Base-by-base conservation (phyloP, 169 alveolate genomes). In the Cryptosporidium xiaoi region DNA sequence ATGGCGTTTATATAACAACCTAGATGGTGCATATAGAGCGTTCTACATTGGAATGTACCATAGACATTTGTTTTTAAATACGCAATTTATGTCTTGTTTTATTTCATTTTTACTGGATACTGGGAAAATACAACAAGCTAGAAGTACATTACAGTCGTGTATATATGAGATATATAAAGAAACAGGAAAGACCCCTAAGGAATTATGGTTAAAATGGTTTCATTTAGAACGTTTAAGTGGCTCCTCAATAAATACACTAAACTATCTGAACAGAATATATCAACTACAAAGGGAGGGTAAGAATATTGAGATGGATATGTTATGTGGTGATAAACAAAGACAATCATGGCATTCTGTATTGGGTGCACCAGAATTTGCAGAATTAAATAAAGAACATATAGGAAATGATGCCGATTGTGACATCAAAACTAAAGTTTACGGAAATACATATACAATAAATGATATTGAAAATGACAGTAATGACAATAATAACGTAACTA, bases 301-400 rank as follows among this genome's bases (percentile, higher is more conserved):
- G 27, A 77, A 48, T 48, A 62, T 77, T 29, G 87, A 77, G 29
- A 48, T 77, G 58, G 87, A 77, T 58, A 77, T 77, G 87, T 56
- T 77, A 15, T 46, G 36, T 15, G 44, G 87, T 44, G 50, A 58
- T 27, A 77, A 46, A 48, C 87, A 77, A 31, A 53, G 64, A 27
- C 46, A 60, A 12, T 53, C 77, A 15, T 77, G 87, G 87, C 87
- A 77, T 36, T 31, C 87, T 5, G 50, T 77, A 20, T 31, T 77
- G 16, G 87, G 87, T 10, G 87, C 87, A 58, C 87, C 87, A 13
- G 87, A 77, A 48, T 77, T 77, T 48, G 62, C 64, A 8, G 87
- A 77, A 27, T 31, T 77, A 13, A 77, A 77, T 27, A 62, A 77
- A 16, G 71, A 77, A 64, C 27, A 20, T 62, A 77, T 77, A n/a